Conservation (phyloP, 768 basidiomycete genomes). For the Podaxis pistillaris region DNA sequence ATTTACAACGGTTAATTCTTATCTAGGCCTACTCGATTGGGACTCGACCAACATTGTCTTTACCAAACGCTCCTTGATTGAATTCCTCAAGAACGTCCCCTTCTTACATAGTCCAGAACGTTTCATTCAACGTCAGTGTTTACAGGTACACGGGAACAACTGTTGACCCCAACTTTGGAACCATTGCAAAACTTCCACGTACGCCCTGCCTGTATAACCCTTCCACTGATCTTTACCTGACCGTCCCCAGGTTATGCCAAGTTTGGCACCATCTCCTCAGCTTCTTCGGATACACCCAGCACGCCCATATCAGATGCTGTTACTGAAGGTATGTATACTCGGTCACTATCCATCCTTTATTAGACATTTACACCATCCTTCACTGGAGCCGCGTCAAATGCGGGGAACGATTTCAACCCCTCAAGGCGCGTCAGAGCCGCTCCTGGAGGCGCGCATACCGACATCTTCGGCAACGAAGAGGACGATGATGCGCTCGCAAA, state of each 20-base stretch:
- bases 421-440: constrained; percentile 55
- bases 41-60: constrained; percentile 74
- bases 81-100: constrained; percentile 67
- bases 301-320: neutral
- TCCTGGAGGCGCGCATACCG: constrained; percentile 50
- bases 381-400: constrained; percentile 9
- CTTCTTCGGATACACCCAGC: constrained; percentile 12
- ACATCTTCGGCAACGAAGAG: constrained; percentile 47
- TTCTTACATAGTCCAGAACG: neutral
- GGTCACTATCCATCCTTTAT: neutral
- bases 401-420: constrained; percentile 43
- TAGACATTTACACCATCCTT: neutral
- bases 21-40: constrained; percentile 77
- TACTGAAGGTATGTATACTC: neutral
- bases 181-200: constrained; percentile 78
- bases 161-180: constrained; percentile 72
- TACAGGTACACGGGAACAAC: constrained; percentile 70
- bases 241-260: constrained; percentile 59
- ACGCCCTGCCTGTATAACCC: constrained; percentile 21
- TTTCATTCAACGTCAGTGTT: neutral
- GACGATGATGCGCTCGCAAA: constrained; percentile 56
- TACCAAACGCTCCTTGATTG: constrained; percentile 72
- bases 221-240: neutral
- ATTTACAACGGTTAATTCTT: neutral
- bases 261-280: constrained; percentile 56